Conservation (phyloP, 768 basidiomycete species). For the Calocybe indica region DNA sequence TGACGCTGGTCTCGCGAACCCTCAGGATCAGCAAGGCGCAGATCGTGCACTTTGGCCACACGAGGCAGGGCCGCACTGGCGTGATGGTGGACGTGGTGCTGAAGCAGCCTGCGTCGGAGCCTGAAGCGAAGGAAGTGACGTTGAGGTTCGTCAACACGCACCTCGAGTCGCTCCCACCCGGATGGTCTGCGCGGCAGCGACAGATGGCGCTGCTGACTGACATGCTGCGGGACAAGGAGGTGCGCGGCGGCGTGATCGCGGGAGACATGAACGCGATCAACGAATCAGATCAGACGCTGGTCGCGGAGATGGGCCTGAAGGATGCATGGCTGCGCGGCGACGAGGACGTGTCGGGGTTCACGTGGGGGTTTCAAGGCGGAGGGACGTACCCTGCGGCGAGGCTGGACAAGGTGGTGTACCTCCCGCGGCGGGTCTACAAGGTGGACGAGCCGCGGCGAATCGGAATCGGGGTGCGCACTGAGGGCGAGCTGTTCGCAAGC, state of each 20-base stretch:
- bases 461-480: conserved; percentile 47
- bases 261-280: conserved; percentile 73
- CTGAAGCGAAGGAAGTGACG: conserved; percentile 30
- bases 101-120: conserved; percentile 23
- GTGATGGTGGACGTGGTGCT: conserved; percentile 53
- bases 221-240: conserved; percentile 39
- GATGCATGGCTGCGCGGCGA: conserved; percentile 55
- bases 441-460: conserved; percentile 50
- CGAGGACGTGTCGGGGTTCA: conserved; percentile 40
- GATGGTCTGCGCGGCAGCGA: conserved; percentile 32
- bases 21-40: conserved; percentile 43
- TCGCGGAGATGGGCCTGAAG: conserved; percentile 37
- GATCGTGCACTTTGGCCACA: conserved; percentile 46
- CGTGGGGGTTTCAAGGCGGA: conserved; percentile 67
- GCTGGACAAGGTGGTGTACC: conserved; percentile 63
- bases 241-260: conserved; percentile 55
- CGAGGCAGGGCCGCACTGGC: conserved; percentile 47
- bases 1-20: conserved; percentile 60
- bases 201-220: conserved; percentile 51
- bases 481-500: conserved; percentile 44
- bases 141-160: conserved; percentile 70
- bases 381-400: conserved; percentile 42
- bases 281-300: conserved; percentile 35
- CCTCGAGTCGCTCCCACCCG: conserved; percentile 55
- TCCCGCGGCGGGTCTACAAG: conserved; percentile 39